phyloP scores from a whole-genome alignment of 306 rosid genomes.

The Cicer yamashitae region DNA sequence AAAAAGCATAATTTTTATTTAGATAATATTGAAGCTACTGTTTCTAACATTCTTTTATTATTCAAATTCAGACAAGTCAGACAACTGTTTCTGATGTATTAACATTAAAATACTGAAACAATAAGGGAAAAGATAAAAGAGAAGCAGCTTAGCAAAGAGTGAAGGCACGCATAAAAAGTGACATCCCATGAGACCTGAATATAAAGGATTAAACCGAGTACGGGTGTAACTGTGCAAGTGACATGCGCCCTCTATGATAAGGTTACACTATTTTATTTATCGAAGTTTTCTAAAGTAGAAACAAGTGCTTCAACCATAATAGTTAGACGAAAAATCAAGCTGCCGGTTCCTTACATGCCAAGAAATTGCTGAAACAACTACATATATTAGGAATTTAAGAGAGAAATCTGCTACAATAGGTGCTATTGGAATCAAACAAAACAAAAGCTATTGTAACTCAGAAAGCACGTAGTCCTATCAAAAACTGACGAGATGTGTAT shows the following conservation, averaged over 20 bases:
- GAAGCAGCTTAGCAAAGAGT: slow-evolving; percentile 18
- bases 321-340: slow-evolving; percentile 19
- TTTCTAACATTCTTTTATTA: not conserved
- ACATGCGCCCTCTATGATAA: slow-evolving; percentile 10
- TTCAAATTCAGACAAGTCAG: slow-evolving; percentile 13
- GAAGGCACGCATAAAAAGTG: slow-evolving; percentile 6
- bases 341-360: slow-evolving; percentile 9
- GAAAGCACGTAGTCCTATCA: not conserved
- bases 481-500: not conserved
- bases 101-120: not conserved
- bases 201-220: not conserved
- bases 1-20: not conserved
- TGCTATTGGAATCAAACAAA: not conserved
- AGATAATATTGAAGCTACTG: slow-evolving; percentile 8
- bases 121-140: not conserved
- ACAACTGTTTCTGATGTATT: slow-evolving; percentile 16
- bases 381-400: not conserved
- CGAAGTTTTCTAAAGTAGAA: not conserved
- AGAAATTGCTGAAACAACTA: slow-evolving; percentile 17
- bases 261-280: not conserved
- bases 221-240: not conserved
- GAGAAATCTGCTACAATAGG: slow-evolving; percentile 4
- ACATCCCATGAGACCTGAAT: not conserved
- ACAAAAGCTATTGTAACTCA: not conserved
- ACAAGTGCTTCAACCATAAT: slow-evolving; percentile 13